Evolutionary conservation across 768 basidiomycete species (phyloP).

Genomic region (Lenzites betulinus): DNA sequence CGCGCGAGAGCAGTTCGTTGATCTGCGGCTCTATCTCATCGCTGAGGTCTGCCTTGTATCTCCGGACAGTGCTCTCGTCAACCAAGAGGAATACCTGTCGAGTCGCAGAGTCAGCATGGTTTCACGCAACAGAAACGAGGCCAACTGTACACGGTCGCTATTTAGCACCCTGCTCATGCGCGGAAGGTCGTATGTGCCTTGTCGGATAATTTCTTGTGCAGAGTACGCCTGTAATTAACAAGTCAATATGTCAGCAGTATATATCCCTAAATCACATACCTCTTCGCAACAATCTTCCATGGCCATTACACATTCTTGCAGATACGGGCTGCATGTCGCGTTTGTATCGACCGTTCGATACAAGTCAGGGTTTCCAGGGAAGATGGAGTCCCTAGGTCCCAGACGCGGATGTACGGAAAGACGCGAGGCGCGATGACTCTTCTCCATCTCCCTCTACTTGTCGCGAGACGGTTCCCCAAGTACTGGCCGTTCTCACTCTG

Average conservation of each 20-base stretch:
- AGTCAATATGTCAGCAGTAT: too few species aligned
- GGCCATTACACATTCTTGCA: conserved; percentile 74
- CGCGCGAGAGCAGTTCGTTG: conserved; percentile 68
- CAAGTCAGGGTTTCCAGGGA: conserved; percentile 64
- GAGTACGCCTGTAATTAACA: conserved; percentile 63
- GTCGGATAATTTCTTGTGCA: conserved; percentile 66
- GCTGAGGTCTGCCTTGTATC: conserved; percentile 73
- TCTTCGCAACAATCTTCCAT: conserved; percentile 85
- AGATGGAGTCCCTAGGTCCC: conserved; percentile 62
- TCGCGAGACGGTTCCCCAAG: too few species aligned
- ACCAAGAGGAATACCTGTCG: conserved; percentile 72
- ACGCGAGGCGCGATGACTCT: conserved; percentile 41
- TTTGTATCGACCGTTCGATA: conserved; percentile 60
- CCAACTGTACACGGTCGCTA: conserved; percentile 60
- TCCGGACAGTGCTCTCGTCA: conserved; percentile 69
- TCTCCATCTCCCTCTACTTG: conserved; percentile 17
- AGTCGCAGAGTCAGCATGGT: not conserved
- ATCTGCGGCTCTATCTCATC: conserved; percentile 85
- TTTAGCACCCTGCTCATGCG: conserved; percentile 69
- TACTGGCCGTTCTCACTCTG: too few species aligned
- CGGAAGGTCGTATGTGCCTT: conserved; percentile 71
- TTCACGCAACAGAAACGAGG: not conserved
- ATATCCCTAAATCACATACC: too few species aligned
- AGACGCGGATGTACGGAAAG: conserved; percentile 48
- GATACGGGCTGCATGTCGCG: conserved; percentile 67